These are phyloP conservation scores for Volvox africanus DNA, from an alignment of 139 green algal species.

Conservation along the genomic window DNA sequence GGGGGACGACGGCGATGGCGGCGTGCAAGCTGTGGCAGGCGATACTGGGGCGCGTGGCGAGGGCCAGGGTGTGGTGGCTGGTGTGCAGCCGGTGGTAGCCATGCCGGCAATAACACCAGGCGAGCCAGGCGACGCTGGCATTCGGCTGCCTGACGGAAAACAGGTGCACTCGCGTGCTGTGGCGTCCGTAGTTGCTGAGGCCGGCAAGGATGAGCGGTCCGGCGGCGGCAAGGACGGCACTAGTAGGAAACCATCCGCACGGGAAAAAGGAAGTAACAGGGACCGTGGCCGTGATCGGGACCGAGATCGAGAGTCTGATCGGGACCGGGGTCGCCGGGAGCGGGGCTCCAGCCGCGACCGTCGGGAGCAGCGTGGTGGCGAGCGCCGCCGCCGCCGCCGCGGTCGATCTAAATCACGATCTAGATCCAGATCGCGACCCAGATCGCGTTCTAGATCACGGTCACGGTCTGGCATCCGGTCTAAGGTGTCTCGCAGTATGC, in stretches of 20 bases:
- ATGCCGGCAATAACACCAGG: neutral
- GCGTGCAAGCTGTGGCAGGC: neutral
- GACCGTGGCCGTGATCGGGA: neutral
- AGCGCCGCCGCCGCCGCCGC: neutral
- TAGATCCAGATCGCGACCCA: neutral
- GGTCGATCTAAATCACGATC: neutral
- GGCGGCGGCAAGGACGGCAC: neutral
- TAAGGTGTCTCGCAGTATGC: neutral
- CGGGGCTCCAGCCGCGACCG: constrained; percentile 2
- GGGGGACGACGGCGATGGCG: neutral
- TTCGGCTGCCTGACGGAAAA: neutral
- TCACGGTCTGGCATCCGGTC: constrained; percentile 1
- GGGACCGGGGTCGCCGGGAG: neutral
- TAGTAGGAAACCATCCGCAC: neutral
- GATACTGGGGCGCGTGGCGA: neutral
- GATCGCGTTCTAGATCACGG: constrained; percentile 11
- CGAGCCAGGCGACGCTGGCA: neutral
- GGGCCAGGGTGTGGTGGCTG: neutral
- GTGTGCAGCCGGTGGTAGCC: neutral
- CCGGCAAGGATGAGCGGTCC: neutral
- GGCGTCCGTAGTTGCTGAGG: neutral
- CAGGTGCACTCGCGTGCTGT: neutral
- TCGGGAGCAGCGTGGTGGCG: neutral
- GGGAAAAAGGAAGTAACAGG: neutral
- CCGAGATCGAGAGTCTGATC: neutral